Conservation (phyloP, 371 early-diverging fungal species). For the Mortierella sp. region DNA sequence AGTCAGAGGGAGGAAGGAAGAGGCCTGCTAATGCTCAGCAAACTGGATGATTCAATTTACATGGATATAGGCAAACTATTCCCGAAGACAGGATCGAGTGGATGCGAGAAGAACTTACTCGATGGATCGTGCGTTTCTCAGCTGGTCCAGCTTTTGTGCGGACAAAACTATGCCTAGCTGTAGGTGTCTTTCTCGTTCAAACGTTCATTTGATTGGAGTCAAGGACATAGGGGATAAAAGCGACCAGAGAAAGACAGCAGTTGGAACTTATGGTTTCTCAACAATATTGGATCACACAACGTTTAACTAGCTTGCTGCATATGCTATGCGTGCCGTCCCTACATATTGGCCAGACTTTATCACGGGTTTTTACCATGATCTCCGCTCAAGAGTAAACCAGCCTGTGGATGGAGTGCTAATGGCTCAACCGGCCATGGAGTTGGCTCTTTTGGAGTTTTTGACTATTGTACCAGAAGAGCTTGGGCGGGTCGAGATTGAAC, state of each 20-base stretch:
- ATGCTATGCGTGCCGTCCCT: constrained; percentile 72
- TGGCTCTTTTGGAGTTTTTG: constrained; percentile 74
- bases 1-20: too few species aligned
- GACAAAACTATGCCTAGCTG: constrained; percentile 80
- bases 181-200: constrained; percentile 48
- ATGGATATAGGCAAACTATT: constrained; percentile 62
- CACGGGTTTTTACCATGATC: constrained; percentile 56
- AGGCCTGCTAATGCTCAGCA: too few species aligned
- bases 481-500: constrained; percentile 64
- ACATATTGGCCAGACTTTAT: constrained; percentile 72
- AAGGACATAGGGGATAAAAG: neutral
- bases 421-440: constrained; percentile 51
- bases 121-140: constrained; percentile 68
- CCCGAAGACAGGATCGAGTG: constrained; percentile 69
- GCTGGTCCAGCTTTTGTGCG: constrained; percentile 73
- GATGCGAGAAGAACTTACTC: constrained; percentile 70
- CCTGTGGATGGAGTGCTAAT: constrained; percentile 40
- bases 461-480: constrained; percentile 85
- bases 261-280: neutral
- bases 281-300: too few species aligned
- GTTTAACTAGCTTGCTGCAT: constrained; percentile 68
- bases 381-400: constrained; percentile 57
- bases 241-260: neutral
- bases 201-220: neutral
- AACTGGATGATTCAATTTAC: neutral